A percentile compares a stretch with the other conserved stretches of the same genome.
phyloP scores from a whole-genome alignment of 2,329 filamentous ascomycete genomes.

The Fusarium sulawesiense region DNA sequence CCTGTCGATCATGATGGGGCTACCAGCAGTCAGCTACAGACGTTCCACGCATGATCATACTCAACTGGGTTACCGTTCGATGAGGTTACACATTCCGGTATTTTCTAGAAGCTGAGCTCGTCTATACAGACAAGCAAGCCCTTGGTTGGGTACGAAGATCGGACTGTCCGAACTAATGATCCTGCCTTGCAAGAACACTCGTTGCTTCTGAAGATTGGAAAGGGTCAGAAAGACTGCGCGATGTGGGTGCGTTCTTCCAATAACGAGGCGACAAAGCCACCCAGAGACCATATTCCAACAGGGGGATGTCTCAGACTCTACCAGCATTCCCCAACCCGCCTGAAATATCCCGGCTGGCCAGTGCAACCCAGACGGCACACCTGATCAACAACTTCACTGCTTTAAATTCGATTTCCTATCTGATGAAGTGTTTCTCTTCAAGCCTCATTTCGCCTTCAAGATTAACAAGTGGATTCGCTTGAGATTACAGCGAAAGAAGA shows the following conservation, averaged over 20 bases:
- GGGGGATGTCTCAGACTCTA: slow-evolving; percentile 44
- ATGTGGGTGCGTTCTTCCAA: slow-evolving; percentile 27
- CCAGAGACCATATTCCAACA: slow-evolving; percentile 23
- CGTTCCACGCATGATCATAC: slow-evolving; percentile 33
- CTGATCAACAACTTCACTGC: slow-evolving; percentile 27
- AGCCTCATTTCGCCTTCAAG: slow-evolving; percentile 45
- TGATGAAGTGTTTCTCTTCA: slow-evolving; percentile 26
- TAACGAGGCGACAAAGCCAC: slow-evolving; percentile 27
- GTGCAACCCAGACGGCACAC: slow-evolving; percentile 44
- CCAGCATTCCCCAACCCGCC: slow-evolving; percentile 47
- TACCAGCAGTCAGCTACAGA: slow-evolving; percentile 33
- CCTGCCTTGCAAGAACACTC: slow-evolving; percentile 19
- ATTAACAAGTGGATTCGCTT: slow-evolving; percentile 43
- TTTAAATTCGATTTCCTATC: slow-evolving; percentile 25
- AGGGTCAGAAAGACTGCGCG: slow-evolving; percentile 27
- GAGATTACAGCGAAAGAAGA: slow-evolving; percentile 46
- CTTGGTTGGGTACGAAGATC: slow-evolving; percentile 30
- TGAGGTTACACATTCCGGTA: slow-evolving; percentile 17
- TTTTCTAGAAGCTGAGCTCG: slow-evolving; percentile 41
- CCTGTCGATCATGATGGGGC: slow-evolving; percentile 44
- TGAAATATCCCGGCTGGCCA: slow-evolving; percentile 29
- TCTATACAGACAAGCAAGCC: slow-evolving; percentile 15
- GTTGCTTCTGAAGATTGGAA: slow-evolving; percentile 43
- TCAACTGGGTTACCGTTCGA: slow-evolving; percentile 30
- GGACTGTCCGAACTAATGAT: slow-evolving; percentile 25